A percentile compares a stretch with the other conserved stretches of the same genome.
Evolutionary conservation across 768 basidiomycete genomes (phyloP).

Genomic region (Hygrophoropsis aurantiaca): DNA sequence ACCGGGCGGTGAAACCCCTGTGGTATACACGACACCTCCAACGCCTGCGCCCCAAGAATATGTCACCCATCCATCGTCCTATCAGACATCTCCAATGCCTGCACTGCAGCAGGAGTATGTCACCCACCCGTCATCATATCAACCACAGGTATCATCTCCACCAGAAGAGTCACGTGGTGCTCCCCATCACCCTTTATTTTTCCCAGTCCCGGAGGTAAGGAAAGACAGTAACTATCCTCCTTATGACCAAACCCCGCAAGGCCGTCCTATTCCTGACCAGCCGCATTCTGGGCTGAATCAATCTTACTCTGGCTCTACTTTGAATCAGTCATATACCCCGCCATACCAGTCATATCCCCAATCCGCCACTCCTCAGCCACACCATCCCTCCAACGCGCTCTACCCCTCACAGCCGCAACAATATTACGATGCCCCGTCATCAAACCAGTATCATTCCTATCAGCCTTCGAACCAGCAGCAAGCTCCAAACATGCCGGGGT

Average conservation of each 20-base stretch:
- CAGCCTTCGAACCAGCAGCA: slow-evolving; percentile 10
- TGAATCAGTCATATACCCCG: slow-evolving; percentile 4
- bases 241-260: slow-evolving; percentile 8
- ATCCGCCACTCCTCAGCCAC: slow-evolving; percentile 5
- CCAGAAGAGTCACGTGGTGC: too few relatives aligned
- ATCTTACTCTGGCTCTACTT: slow-evolving; percentile 11
- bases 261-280: slow-evolving; percentile 3
- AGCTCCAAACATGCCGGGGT: background rate
- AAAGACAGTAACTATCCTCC: slow-evolving; percentile 1
- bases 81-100: slow-evolving; percentile 1
- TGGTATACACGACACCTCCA: slow-evolving; percentile 6
- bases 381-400: background rate
- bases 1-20: slow-evolving; percentile 13
- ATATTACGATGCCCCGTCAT: background rate
- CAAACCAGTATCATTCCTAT: background rate
- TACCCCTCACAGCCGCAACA: slow-evolving; percentile 1
- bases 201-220: too few relatives aligned
- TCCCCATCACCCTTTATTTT: too few relatives aligned
- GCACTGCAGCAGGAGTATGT: background rate
- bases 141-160: background rate
- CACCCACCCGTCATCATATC: slow-evolving; percentile 19
- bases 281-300: slow-evolving; percentile 3
- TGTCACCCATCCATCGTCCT: background rate
- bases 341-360: slow-evolving; percentile 2
- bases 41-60: background rate